These are phyloP conservation scores for Datisca glomerata DNA, from an alignment of 306 rosid species.

Conservation along the genomic window DNA sequence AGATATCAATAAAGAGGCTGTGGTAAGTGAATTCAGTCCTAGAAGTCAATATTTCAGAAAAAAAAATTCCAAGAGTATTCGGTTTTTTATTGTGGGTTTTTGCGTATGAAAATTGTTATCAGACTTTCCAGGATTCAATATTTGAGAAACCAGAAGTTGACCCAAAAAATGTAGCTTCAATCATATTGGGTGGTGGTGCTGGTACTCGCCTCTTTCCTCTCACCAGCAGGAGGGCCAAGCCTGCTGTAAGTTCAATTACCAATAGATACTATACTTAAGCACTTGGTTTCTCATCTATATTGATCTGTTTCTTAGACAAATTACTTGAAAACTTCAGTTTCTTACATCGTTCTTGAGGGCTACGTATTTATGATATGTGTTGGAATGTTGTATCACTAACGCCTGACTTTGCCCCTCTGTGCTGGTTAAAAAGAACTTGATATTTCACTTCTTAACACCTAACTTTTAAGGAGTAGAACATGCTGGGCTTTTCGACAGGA, in stretches of 20 bases:
- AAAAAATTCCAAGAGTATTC: no score
- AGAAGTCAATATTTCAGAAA: not conserved
- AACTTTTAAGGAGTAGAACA: no score
- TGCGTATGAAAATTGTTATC: no score
- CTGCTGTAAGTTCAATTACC: constrained; percentile 40
- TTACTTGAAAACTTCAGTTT: not conserved
- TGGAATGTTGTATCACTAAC: no score
- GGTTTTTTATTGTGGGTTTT: no score
- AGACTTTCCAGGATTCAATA: constrained; percentile 32
- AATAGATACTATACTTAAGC: not conserved
- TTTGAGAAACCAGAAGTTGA: constrained; percentile 46
- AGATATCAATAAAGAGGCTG: constrained; percentile 27
- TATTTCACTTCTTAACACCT: no score
- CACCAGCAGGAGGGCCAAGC: constrained; percentile 80
- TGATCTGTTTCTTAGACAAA: not conserved
- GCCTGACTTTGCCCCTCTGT: no score
- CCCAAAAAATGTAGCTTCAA: constrained; percentile 74
- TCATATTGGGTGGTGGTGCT: constrained; percentile 89
- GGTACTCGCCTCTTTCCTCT: constrained; percentile 94
- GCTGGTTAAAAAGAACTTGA: no score
- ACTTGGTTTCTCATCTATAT: not conserved
- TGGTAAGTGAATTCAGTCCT: constrained; percentile 23
- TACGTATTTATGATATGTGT: no score
- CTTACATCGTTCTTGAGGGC: no score
- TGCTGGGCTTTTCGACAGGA: no score